Evolutionary conservation across 2,329 filamentous ascomycete genomes (phyloP), one percentile per base, ranked within the genome.

Genomic region (Paramyrothecium sp.): DNA sequence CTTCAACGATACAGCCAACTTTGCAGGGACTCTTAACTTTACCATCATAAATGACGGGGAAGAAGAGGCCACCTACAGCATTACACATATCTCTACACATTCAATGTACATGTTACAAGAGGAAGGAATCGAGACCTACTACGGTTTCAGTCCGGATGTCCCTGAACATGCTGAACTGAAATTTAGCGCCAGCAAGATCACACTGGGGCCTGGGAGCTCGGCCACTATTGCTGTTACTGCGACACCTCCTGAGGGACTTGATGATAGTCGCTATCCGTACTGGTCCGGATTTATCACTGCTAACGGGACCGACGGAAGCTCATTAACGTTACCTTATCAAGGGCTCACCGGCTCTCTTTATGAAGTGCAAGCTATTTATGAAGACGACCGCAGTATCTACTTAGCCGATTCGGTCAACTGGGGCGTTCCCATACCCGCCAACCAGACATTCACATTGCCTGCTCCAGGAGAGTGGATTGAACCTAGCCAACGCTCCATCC

Each of bases 221-320:
- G 47, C 19, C 19, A 10, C 47, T n/a, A 23, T 49, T 23, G 17
- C 19, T 4, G 63, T 54, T n/a, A 54, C 57, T 51, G 70, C 73
- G 51, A 65, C 60, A 52, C 73, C 77, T 1, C 65, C 67, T n/a
- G 16, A 49, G 47, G 41, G 47, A 10, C 47, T 49, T 23, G 22
- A 49, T 16, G 47, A 21, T 4, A 49, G 22, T 13, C 47, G 47
- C 3, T 49, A 49, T 16, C 47, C 47, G 19, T 49, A 49, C 47
- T 49, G 47, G 47, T 49, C 47, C 12, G 47, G 47, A 7, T 49
- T 49, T 20, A 22, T 49, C 47, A 49, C 47, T 49, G 47, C 22
- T 23, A 49, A 49, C 20, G 47, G 47, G 4, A 49, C 47, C 5
- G 47, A 49, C 22, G 47, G 47, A 23, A 21, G 19, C 47, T 21